Evolutionary conservation across 768 basidiomycete genomes (phyloP).

Genomic region (Mycena capillaripes): DNA sequence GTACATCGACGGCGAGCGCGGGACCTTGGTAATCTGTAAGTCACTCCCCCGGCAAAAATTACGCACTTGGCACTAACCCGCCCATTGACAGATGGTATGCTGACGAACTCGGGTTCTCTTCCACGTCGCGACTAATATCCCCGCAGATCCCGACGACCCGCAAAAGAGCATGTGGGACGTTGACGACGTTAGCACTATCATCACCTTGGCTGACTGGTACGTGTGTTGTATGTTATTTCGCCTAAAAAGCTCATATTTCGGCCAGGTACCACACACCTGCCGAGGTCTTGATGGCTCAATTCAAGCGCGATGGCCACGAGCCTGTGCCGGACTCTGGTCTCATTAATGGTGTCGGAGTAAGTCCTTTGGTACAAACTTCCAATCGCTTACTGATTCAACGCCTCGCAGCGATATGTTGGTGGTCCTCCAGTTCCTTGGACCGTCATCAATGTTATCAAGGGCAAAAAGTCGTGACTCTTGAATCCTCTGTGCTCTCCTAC

Average conservation of each 20-base stretch:
- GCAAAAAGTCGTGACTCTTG: slow-evolving; percentile 38
- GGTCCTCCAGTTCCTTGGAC: slow-evolving; percentile 51
- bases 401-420: slow-evolving; percentile 47
- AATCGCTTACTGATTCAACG: slow-evolving; percentile 55
- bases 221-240: slow-evolving; percentile 23
- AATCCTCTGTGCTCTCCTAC: neutral
- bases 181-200: slow-evolving; percentile 50
- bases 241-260: slow-evolving; percentile 32
- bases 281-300: slow-evolving; percentile 39
- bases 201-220: slow-evolving; percentile 41
- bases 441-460: slow-evolving; percentile 49
- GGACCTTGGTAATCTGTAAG: neutral
- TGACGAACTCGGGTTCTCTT: neutral
- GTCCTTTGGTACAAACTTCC: neutral
- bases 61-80: neutral
- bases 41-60: neutral
- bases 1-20: neutral
- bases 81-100: neutral
- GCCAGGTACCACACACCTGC: slow-evolving; percentile 21
- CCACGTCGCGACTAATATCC: neutral
- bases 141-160: slow-evolving; percentile 48
- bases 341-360: slow-evolving; percentile 4
- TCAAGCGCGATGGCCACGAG: slow-evolving; percentile 31
- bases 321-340: slow-evolving; percentile 35
- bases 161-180: slow-evolving; percentile 46